These are phyloP conservation scores for Tulasnella sp. DNA, from an alignment of 768 basidiomycete species.

Conservation along the genomic window DNA sequence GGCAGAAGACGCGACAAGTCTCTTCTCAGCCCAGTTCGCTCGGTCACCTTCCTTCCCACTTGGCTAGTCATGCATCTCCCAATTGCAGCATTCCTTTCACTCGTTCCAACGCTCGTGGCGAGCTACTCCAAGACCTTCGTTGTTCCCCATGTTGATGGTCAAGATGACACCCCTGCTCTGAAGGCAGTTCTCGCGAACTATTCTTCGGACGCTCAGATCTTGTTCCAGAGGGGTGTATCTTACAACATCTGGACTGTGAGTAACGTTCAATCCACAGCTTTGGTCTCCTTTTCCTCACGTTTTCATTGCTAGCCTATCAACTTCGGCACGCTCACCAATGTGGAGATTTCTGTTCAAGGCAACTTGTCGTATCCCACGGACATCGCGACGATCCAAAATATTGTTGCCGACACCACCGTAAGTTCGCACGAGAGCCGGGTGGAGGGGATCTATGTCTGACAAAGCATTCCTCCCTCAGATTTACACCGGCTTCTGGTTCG, in stretches of 20 bases:
- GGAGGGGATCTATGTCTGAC: conserved; percentile 35
- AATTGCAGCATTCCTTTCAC: conserved; percentile 17
- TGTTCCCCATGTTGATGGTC: conserved; percentile 49
- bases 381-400: conserved; percentile 44
- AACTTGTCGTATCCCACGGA: conserved; percentile 48
- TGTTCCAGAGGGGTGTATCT: conserved; percentile 54
- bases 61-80: conserved; percentile 19
- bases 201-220: conserved; percentile 44
- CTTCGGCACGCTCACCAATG: conserved; percentile 51
- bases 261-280: not conserved
- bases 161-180: conserved; percentile 54
- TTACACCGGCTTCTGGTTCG: conserved; percentile 21
- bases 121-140: conserved; percentile 41
- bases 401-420: conserved; percentile 55
- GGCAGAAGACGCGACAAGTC: not conserved
- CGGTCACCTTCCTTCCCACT: conserved; percentile 3
- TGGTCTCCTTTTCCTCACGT: not conserved
- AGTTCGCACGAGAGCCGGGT: conserved; percentile 45
- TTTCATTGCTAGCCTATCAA: conserved; percentile 43
- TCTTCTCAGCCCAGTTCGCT: conserved; percentile 16
- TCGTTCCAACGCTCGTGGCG: conserved; percentile 21
- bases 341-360: conserved; percentile 44
- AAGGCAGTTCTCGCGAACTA: conserved; percentile 45
- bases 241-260: conserved; percentile 56
- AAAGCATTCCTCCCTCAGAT: not conserved